Base-by-base conservation (phyloP, 1,284 basidiomycete species). In the Paramarasmius palmivorus region DNA sequence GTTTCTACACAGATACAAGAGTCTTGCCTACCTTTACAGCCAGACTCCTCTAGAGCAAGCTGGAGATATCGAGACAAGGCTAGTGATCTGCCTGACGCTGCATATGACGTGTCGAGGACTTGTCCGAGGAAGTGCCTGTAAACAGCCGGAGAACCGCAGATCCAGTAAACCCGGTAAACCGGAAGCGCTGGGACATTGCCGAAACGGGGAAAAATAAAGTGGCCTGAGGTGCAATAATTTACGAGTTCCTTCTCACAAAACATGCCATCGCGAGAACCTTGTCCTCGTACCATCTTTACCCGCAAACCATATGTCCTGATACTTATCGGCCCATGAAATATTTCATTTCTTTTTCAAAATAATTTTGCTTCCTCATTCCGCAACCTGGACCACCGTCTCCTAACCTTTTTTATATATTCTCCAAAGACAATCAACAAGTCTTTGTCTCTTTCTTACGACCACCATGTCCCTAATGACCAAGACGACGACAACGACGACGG, bases 121-220 rank as follows among this genome's bases (percentile, higher is more conserved):
- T 8, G 26, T 29, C 29, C 39, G 39, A 22, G 22, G 10, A 19
- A 15, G 39, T 32, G 20, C 26, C 20, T 48, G 17, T 14, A 25
- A 34, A 36, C 37, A 34, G 36, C 32, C 48, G 48, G 26, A 26
- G 45, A 15, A 17, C 5, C 17, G 45, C 25, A n/a, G n/a, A n/a
- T n/a, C n/a, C n/a, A n/a, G n/a, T n/a, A n/a, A n/a, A n/a, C n/a
- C n/a, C n/a, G n/a, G n/a, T n/a, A n/a, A n/a, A n/a, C n/a, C n/a
- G n/a, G n/a, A n/a, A n/a, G n/a, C n/a, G n/a, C n/a, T n/a, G n/a
- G n/a, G n/a, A n/a, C n/a, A n/a, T n/a, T n/a, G n/a, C n/a, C n/a
- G 17, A 39, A 50, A 49, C 38, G 35, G 19, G 26, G 36, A 19
- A 50, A 50, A 29, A 38, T n/a, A n/a, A n/a, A n/a, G n/a, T n/a